Conservation (phyloP, 2,329 filamentous ascomycete species). For the Huntiella moniliformis region DNA sequence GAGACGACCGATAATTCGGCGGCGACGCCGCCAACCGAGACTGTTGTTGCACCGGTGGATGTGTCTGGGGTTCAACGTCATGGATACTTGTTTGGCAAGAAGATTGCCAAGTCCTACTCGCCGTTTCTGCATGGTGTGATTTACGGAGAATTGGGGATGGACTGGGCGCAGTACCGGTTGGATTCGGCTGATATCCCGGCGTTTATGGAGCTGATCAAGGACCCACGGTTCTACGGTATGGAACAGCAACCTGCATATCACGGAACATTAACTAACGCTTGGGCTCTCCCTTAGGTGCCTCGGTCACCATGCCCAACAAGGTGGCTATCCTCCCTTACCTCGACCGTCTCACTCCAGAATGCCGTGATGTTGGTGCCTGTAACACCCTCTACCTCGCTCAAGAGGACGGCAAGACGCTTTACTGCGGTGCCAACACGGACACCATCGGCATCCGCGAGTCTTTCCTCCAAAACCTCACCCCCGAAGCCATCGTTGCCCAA, state of each 20-base stretch:
- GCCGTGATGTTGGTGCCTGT: constrained; percentile 53
- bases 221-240: constrained; percentile 43
- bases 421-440: constrained; percentile 66
- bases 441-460: constrained; percentile 60
- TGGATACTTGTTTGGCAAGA: constrained; percentile 38
- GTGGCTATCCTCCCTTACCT: constrained; percentile 55
- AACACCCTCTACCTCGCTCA: constrained; percentile 56
- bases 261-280: neutral
- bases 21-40: neutral
- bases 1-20: neutral
- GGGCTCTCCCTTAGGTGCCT: constrained; percentile 29
- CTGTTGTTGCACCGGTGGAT: constrained; percentile 3
- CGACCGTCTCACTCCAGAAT: constrained; percentile 55
- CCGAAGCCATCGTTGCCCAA: constrained; percentile 29
- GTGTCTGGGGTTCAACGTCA: constrained; percentile 16
- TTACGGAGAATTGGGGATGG: constrained; percentile 30
- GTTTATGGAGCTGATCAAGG: constrained; percentile 32
- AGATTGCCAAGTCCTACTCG: constrained; percentile 35
- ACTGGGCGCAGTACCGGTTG: constrained; percentile 33
- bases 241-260: neutral
- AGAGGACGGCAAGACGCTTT: constrained; percentile 27
- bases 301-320: constrained; percentile 74
- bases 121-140: constrained; percentile 35
- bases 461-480: constrained; percentile 37
- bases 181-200: constrained; percentile 30